A percentile compares a stretch with the other conserved stretches of the same genome.
Conservation (phyloP, 116 monocot species). For the Posidonia oceanica region DNA sequence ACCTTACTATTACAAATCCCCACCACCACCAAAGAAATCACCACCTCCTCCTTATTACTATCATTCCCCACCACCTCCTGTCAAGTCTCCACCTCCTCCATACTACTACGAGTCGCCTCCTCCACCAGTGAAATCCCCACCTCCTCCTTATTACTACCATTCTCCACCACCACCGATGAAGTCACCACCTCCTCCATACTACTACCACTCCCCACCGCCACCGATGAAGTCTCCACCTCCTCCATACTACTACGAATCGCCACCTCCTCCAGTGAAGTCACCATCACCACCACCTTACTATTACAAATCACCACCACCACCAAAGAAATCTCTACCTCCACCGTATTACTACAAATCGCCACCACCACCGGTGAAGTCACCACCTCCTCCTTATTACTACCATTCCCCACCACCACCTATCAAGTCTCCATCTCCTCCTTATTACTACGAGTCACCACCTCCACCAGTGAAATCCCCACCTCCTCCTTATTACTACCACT, state of each 20-base stretch:
- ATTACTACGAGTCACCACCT: neutral
- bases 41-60: conserved; percentile 18
- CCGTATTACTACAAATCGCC: neutral
- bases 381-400: neutral
- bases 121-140: neutral
- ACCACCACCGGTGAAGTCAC: neutral
- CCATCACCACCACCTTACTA: neutral
- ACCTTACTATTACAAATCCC: conserved; percentile 12
- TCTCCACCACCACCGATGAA: conserved; percentile 4
- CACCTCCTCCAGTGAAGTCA: neutral
- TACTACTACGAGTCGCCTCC: conserved; percentile 8
- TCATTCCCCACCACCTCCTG: conserved; percentile 4
- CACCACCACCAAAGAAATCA: conserved; percentile 14
- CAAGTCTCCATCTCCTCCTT: neutral
- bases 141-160: conserved; percentile 1
- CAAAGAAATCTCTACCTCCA: neutral
- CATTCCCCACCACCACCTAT: neutral
- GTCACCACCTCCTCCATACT: neutral
- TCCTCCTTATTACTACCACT: neutral
- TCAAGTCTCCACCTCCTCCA: neutral
- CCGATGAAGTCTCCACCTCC: neutral
- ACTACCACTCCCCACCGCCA: conserved; percentile 1
- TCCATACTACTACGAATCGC: neutral
- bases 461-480: neutral
- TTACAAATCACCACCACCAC: neutral